phyloP scores from a whole-genome alignment of 305 asterid species.

The Solanum hybrid region DNA sequence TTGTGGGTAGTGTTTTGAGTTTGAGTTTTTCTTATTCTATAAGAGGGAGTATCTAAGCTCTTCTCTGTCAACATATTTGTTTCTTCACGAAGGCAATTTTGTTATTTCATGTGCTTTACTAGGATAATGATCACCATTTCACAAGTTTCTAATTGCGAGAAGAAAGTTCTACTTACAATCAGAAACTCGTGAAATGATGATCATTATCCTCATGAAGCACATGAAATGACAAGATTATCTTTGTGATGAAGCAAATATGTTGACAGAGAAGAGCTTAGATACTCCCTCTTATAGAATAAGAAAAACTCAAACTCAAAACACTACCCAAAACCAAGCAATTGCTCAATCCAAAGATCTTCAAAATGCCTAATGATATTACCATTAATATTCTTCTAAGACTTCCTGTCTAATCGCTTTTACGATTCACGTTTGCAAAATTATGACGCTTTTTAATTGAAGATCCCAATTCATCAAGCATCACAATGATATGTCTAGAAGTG shows the following conservation, averaged over 20 bases:
- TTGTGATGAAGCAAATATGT: neutral
- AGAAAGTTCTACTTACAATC: no score
- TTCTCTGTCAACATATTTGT: neutral
- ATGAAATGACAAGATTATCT: neutral
- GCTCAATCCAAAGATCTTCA: neutral
- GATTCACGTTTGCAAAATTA: neutral
- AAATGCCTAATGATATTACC: neutral
- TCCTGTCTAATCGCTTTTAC: neutral
- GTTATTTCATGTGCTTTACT: neutral
- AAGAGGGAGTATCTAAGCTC: neutral
- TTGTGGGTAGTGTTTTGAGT: neutral
- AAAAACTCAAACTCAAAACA: neutral
- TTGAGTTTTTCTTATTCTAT: no score
- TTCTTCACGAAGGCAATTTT: neutral
- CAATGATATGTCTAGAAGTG: neutral
- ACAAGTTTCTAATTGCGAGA: no score
- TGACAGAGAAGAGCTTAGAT: neutral
- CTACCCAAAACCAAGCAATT: neutral
- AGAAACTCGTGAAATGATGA: no score
- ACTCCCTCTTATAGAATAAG: neutral
- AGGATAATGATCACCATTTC: neutral
- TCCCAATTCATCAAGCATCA: neutral
- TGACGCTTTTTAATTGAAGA: neutral
- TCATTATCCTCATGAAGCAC: neutral
- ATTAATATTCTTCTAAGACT: neutral